A percentile compares a stretch with the other conserved stretches of the same genome.
These are phyloP conservation scores for Nicotiana tomentosiformis DNA, from an alignment of 257 asterid species.

Conservation along the genomic window DNA sequence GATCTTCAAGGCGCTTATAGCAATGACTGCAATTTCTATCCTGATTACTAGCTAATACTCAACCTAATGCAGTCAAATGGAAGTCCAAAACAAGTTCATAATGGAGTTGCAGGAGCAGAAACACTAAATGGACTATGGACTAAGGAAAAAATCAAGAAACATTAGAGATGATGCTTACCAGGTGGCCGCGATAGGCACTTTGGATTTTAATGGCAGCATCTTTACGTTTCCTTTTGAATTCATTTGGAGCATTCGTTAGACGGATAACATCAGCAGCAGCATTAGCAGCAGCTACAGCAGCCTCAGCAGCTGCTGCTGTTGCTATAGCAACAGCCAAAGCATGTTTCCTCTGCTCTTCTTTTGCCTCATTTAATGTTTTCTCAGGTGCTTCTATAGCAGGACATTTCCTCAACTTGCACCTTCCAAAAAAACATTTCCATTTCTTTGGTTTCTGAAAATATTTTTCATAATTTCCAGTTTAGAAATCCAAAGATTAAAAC, in stretches of 20 bases:
- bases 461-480: neutral
- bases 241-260: conserved; percentile 43
- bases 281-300: conserved; percentile 85
- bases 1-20: neutral
- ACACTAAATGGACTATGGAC: neutral
- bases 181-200: conserved; percentile 59
- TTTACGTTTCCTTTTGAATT: conserved; percentile 21
- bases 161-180: conserved; percentile 40
- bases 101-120: neutral
- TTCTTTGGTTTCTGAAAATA: conserved; percentile 41
- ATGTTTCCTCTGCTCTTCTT: conserved; percentile 58
- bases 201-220: conserved; percentile 60
- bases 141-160: neutral
- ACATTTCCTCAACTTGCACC: conserved; percentile 37
- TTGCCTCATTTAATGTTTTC: conserved; percentile 44
- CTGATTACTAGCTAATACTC: neutral
- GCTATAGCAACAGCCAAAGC: conserved; percentile 74
- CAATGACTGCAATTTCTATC: neutral
- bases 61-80: neutral
- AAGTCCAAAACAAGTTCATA: neutral
- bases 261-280: conserved; percentile 95
- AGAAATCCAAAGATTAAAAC: neutral
- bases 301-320: conserved; percentile 87
- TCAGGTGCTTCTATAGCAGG: conserved; percentile 48
- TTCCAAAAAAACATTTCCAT: conserved; percentile 49